Evolutionary conservation across 345 rosid species (phyloP), one percentile per base, ranked within the genome.

Genomic region (Arabis alpina): DNA sequence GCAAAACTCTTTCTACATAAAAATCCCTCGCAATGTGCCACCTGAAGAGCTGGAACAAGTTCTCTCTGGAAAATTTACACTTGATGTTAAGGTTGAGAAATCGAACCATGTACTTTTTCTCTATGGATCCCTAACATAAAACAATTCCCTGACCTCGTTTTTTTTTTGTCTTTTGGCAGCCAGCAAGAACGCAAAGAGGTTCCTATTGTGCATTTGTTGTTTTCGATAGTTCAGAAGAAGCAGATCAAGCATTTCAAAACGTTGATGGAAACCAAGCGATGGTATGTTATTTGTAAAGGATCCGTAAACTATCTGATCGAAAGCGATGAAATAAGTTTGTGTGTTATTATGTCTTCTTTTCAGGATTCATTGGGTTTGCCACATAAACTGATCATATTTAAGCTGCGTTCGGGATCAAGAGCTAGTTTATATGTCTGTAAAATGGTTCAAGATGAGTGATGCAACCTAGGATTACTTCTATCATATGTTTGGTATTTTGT

Each of bases 321-420:
- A 7, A 58, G 47, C 36, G 19, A 39, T 14, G 43, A 48, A 36
- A 37, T 34, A 47, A 58, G 12, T 10, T 47, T 23, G 0, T 8
- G 49, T 8, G 6, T 13, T 44, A 13, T 13, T 44, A 13, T 57
- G 57, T 41, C 51, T 41, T 24, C 36, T 14, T 19, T 11, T 58
- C 53, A 92, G 98, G 98, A 92, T 74, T 75, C 80, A 10, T 71
- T 36, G 39, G 96, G 98, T 3, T 75, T 78, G 56, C 80, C 77
- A 2, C 88, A 89, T 68, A 92, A 92, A 67, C 81, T 78, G 23
- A 66, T 85, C 4, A 19, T 54, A 15, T 67, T 86, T 53, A 51
- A 64, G 57, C 75, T 68, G 40, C 73, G 61, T 13, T 56, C 72
- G 0, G 92, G 87, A 27, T 41, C 27, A 41, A 30, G 44, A 34